Evolutionary conservation across 129 eudicot species (phyloP).

Genomic region (Logfia minima): DNA sequence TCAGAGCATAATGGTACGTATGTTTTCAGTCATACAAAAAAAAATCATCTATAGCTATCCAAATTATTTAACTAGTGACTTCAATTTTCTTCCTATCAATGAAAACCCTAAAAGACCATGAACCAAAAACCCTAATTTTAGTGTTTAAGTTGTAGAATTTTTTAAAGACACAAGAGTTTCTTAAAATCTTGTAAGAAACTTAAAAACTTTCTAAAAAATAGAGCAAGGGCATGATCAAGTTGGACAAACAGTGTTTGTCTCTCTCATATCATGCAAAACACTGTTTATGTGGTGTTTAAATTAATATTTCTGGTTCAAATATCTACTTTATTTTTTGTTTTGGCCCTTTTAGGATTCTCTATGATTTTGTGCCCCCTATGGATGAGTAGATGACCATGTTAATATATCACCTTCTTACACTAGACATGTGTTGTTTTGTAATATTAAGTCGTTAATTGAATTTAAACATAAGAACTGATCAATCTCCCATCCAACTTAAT

Average conservation of each 20-base stretch:
- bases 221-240: conserved; percentile 20
- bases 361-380: conserved; percentile 65
- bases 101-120: conserved; percentile 31
- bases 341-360: conserved; percentile 52
- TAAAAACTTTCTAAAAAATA: conserved; percentile 5
- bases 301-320: conserved; percentile 32
- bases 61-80: neutral
- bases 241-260: conserved; percentile 30
- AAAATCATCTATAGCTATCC: neutral
- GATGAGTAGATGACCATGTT: conserved; percentile 28
- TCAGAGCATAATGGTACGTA: conserved; percentile 37
- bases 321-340: conserved; percentile 43
- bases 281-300: conserved; percentile 44
- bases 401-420: conserved; percentile 28
- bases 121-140: conserved; percentile 33
- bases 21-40: neutral
- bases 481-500: conserved; percentile 1
- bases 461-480: conserved; percentile 5
- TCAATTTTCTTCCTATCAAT: neutral
- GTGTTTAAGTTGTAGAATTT: neutral
- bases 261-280: conserved; percentile 65
- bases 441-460: conserved; percentile 4
- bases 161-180: conserved; percentile 7
- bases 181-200: conserved; percentile 16
- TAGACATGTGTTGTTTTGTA: conserved; percentile 20